A percentile compares a stretch with the other conserved stretches of the same genome.
These are phyloP conservation scores for Cochlearia excelsa DNA, from an alignment of 345 rosid species.

Conservation along the genomic window DNA sequence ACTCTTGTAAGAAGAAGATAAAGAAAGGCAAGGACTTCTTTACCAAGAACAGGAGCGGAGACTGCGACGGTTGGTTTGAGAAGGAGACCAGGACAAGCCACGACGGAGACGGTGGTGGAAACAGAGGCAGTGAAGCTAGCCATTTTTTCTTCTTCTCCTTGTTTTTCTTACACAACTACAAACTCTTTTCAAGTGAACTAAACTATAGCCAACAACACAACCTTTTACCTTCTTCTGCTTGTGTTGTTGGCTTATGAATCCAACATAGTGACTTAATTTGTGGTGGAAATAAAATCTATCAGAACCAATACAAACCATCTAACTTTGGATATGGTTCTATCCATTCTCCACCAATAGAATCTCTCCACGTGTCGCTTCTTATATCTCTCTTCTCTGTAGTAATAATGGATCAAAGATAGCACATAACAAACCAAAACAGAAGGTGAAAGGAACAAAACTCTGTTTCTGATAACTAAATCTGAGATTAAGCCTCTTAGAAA, in stretches of 20 bases:
- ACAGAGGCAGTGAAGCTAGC: slow-evolving; percentile 49
- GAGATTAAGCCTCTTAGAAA: background rate
- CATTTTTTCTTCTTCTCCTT: slow-evolving; percentile 24
- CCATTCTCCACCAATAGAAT: slow-evolving; percentile 46
- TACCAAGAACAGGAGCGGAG: slow-evolving; percentile 65
- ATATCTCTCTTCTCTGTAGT: slow-evolving; percentile 9
- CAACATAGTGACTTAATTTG: slow-evolving; percentile 20
- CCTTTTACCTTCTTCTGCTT: slow-evolving; percentile 14
- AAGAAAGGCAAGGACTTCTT: background rate
- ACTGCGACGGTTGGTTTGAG: slow-evolving; percentile 42
- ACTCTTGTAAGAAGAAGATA: background rate
- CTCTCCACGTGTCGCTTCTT: slow-evolving; percentile 58
- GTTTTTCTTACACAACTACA: slow-evolving; percentile 5
- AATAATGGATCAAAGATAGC: background rate
- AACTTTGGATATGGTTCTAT: slow-evolving; percentile 54
- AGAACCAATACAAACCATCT: slow-evolving; percentile 34
- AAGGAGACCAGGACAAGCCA: slow-evolving; percentile 40
- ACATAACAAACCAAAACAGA: background rate
- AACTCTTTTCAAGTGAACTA: slow-evolving; percentile 34
- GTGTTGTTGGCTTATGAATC: slow-evolving; percentile 24
- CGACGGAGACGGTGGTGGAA: slow-evolving; percentile 44
- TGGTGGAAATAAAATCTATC: slow-evolving; percentile 23
- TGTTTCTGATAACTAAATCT: slow-evolving; percentile 13
- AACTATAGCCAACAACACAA: too few relatives aligned
- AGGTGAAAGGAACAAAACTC: background rate